phyloP scores from a whole-genome alignment of 495 filamentous ascomycete genomes.

The Letharia columbiana region DNA sequence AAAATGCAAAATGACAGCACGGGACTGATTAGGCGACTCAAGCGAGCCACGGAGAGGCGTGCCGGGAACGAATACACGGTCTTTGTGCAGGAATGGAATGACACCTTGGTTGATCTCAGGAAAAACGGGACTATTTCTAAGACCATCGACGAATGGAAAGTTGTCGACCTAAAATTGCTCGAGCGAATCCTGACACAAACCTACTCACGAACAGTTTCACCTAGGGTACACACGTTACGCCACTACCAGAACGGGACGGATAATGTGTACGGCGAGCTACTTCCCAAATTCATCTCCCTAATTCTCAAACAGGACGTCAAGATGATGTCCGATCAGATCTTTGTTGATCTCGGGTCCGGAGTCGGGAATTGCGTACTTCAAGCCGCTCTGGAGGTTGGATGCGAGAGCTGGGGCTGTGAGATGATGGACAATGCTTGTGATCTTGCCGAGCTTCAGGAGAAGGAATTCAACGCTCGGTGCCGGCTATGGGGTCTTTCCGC shows the following conservation, averaged over 20 bases:
- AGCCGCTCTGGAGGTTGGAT: slow-evolving; percentile 86
- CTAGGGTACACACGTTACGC: slow-evolving; percentile 68
- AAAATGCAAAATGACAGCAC: slow-evolving; percentile 62
- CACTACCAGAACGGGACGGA: slow-evolving; percentile 81
- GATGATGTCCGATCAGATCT: slow-evolving; percentile 70
- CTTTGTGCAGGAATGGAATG: slow-evolving; percentile 69
- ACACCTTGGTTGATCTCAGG: slow-evolving; percentile 48
- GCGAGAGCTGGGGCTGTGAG: slow-evolving; percentile 93
- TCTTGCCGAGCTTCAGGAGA: slow-evolving; percentile 74
- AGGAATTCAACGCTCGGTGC: slow-evolving; percentile 77
- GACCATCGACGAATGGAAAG: slow-evolving; percentile 55
- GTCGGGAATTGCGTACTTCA: slow-evolving; percentile 94
- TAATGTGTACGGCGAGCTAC: slow-evolving; percentile 89
- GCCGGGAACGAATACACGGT: slow-evolving; percentile 60
- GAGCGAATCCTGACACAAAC: slow-evolving; percentile 78
- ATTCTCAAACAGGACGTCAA: slow-evolving; percentile 68
- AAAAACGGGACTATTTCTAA: slow-evolving; percentile 58
- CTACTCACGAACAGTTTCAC: slow-evolving; percentile 87
- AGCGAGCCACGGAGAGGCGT: slow-evolving; percentile 53
- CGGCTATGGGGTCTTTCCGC: slow-evolving; percentile 79
- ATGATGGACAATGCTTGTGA: slow-evolving; percentile 83
- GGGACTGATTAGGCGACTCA: slow-evolving; percentile 64
- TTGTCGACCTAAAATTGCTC: slow-evolving; percentile 59
- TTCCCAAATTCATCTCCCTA: slow-evolving; percentile 70
- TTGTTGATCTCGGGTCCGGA: slow-evolving; percentile 89